Base-by-base conservation (phyloP, 306 rosid species). In the Dalbergia cochinchinensis region DNA sequence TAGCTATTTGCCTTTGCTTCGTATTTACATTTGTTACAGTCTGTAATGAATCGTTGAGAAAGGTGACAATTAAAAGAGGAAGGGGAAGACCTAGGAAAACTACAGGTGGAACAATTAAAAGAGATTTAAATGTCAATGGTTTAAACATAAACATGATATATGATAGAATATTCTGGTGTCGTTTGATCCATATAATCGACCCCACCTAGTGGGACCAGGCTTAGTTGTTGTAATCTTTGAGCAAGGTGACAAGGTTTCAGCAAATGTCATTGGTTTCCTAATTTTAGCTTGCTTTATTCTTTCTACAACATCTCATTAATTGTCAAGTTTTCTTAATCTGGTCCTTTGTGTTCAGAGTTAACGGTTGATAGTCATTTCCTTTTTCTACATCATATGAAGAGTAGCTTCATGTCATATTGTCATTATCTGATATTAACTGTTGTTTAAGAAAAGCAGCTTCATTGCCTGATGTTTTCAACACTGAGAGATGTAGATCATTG, bases 1-100 rank as follows among this genome's bases (percentile, higher is more conserved):
- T 79, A 71, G 57, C 57, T 68, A 48, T 74, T 48, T 11, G 57
- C 66, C 8, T 42, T 64, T 71, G 45, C 45, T 82, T 35, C 62
- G 54, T 39, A 35, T 71, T 71, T 48, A 19, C 42, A 18, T 76
- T 5, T 4, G 31, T 75, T 60, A 31, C 44, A 65, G 44, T 62
- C 65, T 73, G 18, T 45, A 7, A 53, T 12, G 54, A 13, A 31
- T 80, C 35, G 58, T 81, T 44, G 68, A 44, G 69, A 26, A 35
- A 64, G 58, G 35, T 54, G 34, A 31, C 31, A 26, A 26, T 26
- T 26, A 26, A 26, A 26, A 26, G 3, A 26, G 31, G 31, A 26
- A 26, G 31, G 2, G 31, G 3, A 26, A 26, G 31, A 26, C 2
- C 31, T 26, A 26, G 31, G 31, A 26, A 26, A 26, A 26, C 31